Conservation (phyloP, 257 asterid genomes). For the Rehmannia glutinosa region DNA sequence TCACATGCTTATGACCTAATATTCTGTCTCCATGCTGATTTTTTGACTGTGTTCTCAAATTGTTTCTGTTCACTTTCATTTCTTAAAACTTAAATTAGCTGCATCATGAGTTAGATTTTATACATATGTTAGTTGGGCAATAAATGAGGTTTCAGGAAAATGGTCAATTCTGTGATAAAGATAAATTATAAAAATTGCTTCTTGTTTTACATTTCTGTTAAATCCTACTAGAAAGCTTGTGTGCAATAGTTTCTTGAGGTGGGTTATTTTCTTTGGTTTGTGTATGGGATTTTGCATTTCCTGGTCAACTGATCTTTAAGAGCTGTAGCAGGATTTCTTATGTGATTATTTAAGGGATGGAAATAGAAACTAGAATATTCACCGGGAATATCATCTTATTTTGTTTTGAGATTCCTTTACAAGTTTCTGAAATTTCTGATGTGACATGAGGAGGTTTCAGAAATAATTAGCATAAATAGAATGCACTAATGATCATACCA, state of each 20-base stretch:
- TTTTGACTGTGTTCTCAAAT: conserved; percentile 4
- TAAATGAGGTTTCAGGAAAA: not conserved
- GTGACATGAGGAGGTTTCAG: not conserved
- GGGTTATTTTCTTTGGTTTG: not conserved
- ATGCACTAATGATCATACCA: no score
- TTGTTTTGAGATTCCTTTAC: not conserved
- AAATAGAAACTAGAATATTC: not conserved
- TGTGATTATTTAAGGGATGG: not conserved
- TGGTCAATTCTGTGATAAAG: not conserved
- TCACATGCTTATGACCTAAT: not conserved
- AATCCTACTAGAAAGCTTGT: not conserved
- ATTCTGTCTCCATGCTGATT: not conserved
- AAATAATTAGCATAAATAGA: not conserved
- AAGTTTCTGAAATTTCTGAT: not conserved
- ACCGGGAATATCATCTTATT: not conserved
- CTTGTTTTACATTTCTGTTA: not conserved
- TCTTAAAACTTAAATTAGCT: no score
- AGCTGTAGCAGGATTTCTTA: not conserved
- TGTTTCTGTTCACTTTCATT: no score
- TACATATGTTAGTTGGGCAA: no score
- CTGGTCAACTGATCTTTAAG: not conserved
- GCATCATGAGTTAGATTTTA: no score
- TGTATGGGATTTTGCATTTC: not conserved
- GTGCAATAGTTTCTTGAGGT: not conserved
- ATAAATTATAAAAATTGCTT: not conserved